A percentile compares a stretch with the other conserved stretches of the same genome.
phyloP scores from a whole-genome alignment of 768 basidiomycete species.

The Termitomyces sp. region DNA sequence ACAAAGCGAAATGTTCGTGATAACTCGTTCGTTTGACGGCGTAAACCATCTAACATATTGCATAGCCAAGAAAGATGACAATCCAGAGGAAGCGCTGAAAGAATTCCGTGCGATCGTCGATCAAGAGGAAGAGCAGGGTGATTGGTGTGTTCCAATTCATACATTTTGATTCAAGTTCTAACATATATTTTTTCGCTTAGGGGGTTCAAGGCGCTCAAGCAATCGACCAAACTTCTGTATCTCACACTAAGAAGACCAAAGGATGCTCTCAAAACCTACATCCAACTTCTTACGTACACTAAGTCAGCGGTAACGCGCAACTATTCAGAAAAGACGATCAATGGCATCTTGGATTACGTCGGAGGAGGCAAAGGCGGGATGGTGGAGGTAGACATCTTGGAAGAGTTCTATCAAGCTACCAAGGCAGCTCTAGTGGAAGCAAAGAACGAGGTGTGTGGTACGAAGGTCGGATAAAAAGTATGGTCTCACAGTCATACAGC shows the following conservation, averaged over 20 bases:
- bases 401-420: conserved; percentile 94
- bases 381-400: conserved; percentile 82
- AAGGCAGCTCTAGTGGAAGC: conserved; percentile 88
- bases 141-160: conserved; percentile 61
- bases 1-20: conserved; percentile 87
- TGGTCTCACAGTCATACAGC: conserved; percentile 40
- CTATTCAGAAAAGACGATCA: conserved; percentile 98
- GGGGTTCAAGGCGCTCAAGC: conserved; percentile 99
- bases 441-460: conserved; percentile 81
- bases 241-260: conserved; percentile 72
- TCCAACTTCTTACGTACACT: conserved; percentile 84
- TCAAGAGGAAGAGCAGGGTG: conserved; percentile 88
- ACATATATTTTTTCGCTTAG: conserved; percentile 35
- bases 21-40: background rate
- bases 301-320: conserved; percentile 94
- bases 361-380: conserved; percentile 81
- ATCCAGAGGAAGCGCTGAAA: conserved; percentile 86
- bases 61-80: conserved; percentile 89
- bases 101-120: conserved; percentile 89
- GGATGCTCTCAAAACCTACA: conserved; percentile 86
- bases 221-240: conserved; percentile 93
- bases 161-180: background rate
- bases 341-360: conserved; percentile 96
- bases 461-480: background rate
- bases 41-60: conserved; percentile 6